Percentiles rank a stretch among this genome's conserved stretches.
Conservation (phyloP, 2,329 filamentous ascomycete species). For the Alternaria alternata region DNA sequence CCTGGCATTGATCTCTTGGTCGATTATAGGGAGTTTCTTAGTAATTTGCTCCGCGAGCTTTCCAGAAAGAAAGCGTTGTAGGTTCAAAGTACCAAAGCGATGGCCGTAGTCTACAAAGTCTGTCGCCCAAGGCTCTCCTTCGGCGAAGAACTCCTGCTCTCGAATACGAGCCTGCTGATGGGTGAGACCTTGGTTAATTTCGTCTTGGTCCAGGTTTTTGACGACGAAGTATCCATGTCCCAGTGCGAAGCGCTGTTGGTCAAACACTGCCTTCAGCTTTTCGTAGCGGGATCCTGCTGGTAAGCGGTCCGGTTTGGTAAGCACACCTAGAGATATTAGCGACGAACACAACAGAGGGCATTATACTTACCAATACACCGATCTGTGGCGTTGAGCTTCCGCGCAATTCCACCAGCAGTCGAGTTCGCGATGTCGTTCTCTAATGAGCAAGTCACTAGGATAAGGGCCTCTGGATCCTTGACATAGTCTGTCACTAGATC, state of each 20-base stretch:
- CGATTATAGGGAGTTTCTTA: conserved; percentile 53
- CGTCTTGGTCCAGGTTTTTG: conserved; percentile 65
- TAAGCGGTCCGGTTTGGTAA: conserved; percentile 85
- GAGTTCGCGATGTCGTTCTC: conserved; percentile 81
- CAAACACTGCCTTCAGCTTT: conserved; percentile 69
- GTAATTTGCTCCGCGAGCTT: conserved; percentile 57
- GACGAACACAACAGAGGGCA: neutral
- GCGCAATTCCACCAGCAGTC: conserved; percentile 68
- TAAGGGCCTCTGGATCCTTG: conserved; percentile 71
- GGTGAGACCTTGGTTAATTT: conserved; percentile 56
- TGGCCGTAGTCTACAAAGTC: conserved; percentile 50
- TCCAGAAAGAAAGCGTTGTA: conserved; percentile 60
- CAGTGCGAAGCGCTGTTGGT: conserved; percentile 67
- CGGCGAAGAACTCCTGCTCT: conserved; percentile 62
- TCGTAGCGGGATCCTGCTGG: conserved; percentile 60
- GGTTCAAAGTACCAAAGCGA: conserved; percentile 62
- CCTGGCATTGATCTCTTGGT: conserved; percentile 54
- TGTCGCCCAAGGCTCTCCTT: conserved; percentile 55
- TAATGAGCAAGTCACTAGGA: conserved; percentile 80
- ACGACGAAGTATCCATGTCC: conserved; percentile 83
- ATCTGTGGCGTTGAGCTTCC: conserved; percentile 49
- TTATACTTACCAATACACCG: conserved; percentile 49
- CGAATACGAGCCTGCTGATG: conserved; percentile 58
- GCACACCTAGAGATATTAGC: conserved; percentile 65
- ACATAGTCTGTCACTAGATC: conserved; percentile 77